Percentiles rank a stretch among this genome's conserved stretches.
Conservation (phyloP, 805 yeast species). For the Danielozyma ontarioensis region DNA sequence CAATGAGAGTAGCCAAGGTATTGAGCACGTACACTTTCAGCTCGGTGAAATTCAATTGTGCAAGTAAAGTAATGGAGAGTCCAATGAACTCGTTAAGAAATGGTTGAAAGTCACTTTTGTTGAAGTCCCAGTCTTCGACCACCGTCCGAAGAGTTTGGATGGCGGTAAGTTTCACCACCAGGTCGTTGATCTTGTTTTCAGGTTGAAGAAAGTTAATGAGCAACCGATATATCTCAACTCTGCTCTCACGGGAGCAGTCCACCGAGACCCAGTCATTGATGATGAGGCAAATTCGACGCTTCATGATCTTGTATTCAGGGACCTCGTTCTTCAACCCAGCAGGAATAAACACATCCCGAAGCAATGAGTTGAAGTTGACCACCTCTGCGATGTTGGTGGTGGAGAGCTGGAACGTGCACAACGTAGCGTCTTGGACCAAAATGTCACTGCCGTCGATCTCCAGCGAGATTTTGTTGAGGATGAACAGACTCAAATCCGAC, state of each 20-base stretch:
- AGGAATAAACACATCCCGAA: slow-evolving; percentile 62
- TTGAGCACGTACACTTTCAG: slow-evolving; percentile 71
- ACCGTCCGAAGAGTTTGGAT: slow-evolving; percentile 62
- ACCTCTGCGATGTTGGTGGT: slow-evolving; percentile 58
- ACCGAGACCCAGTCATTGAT: slow-evolving; percentile 78
- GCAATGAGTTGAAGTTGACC: slow-evolving; percentile 64
- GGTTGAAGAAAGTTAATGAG: slow-evolving; percentile 46
- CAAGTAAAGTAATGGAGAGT: slow-evolving; percentile 46
- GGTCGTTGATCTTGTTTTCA: slow-evolving; percentile 50
- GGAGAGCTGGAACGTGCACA: slow-evolving; percentile 79
- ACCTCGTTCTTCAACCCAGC: slow-evolving; percentile 46
- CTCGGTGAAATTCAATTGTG: slow-evolving; percentile 56
- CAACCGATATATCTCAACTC: slow-evolving; percentile 55
- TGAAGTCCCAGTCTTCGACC: slow-evolving; percentile 85
- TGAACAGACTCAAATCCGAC: slow-evolving; percentile 46
- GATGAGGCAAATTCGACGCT: slow-evolving; percentile 72
- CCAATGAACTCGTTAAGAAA: slow-evolving; percentile 50
- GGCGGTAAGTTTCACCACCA: slow-evolving; percentile 76
- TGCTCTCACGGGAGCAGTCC: slow-evolving; percentile 54
- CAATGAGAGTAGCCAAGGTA: slow-evolving; percentile 58
- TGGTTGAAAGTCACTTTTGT: slow-evolving; percentile 61
- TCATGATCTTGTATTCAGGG: slow-evolving; percentile 52
- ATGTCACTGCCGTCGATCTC: slow-evolving; percentile 39
- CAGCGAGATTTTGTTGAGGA: slow-evolving; percentile 53
- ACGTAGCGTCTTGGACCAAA: slow-evolving; percentile 69